phyloP scores from a whole-genome alignment of 805 yeast genomes.

The Candida piceae region DNA sequence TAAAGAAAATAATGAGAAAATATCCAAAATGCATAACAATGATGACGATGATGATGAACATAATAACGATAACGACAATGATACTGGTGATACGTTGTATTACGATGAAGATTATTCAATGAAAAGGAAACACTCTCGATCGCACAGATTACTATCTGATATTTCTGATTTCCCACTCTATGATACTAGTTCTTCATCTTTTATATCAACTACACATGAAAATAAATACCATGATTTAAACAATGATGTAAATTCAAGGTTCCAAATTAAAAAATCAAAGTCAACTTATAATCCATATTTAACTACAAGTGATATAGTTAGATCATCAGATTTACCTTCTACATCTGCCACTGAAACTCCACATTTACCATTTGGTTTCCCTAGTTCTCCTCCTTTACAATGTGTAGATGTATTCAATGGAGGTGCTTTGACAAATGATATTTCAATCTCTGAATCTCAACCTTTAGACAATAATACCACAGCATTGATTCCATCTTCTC shows the following conservation, averaged over 20 bases:
- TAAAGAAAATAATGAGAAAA: too few species aligned
- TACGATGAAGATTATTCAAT: neutral
- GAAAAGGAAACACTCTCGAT: constrained; percentile 10
- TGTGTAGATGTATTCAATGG: constrained; percentile 1
- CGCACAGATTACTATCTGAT: constrained; percentile 24
- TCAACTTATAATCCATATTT: neutral
- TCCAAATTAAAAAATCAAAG: constrained; percentile 2
- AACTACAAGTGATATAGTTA: neutral
- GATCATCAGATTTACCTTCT: constrained; percentile 1
- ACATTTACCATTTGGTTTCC: constrained; percentile 30
- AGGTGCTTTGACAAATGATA: neutral
- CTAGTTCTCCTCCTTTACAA: constrained; percentile 29
- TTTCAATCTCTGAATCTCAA: neutral
- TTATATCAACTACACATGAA: constrained; percentile 1
- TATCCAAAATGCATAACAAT: too few species aligned
- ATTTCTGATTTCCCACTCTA: constrained; percentile 13
- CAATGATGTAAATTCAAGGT: neutral
- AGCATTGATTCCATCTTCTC: constrained; percentile 23
- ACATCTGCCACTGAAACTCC: constrained; percentile 1
- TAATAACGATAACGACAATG: constrained; percentile 1
- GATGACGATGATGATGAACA: constrained; percentile 4
- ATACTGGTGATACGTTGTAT: neutral
- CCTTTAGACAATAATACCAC: neutral
- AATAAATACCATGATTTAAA: neutral
- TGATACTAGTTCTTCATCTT: constrained; percentile 8